These are phyloP conservation scores for Halenospora varia DNA, from an alignment of 495 filamentous ascomycete species.

Conservation along the genomic window DNA sequence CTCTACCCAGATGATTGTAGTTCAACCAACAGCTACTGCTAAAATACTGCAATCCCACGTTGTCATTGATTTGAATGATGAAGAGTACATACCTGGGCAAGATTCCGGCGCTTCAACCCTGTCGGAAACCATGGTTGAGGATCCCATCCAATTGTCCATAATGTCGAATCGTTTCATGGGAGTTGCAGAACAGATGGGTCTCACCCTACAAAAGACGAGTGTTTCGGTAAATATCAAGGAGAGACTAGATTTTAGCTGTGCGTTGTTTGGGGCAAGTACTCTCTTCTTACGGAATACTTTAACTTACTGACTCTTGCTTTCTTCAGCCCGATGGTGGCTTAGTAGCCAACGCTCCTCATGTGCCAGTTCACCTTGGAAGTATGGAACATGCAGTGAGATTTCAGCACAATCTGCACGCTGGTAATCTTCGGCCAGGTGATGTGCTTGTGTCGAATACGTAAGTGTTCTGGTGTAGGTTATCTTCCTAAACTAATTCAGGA, in stretches of 20 bases:
- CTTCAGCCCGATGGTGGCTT: conserved; percentile 36
- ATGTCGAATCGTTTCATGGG: conserved; percentile 34
- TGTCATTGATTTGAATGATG: conserved; percentile 18
- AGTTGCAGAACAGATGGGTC: conserved; percentile 44
- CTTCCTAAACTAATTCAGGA: background rate
- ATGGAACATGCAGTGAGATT: no score
- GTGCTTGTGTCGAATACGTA: conserved; percentile 25
- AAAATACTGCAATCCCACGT: conserved; percentile 22
- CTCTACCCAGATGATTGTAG: conserved; percentile 26
- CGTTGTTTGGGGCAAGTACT: conserved; percentile 27
- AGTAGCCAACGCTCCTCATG: conserved; percentile 42
- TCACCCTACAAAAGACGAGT: conserved; percentile 36
- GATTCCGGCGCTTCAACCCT: background rate
- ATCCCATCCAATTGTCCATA: conserved; percentile 28
- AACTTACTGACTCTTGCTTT: conserved; percentile 13
- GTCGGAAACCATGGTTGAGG: conserved; percentile 13
- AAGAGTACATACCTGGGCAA: background rate
- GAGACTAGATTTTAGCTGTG: conserved; percentile 41
- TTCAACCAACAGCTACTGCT: conserved; percentile 22
- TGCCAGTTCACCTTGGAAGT: no score
- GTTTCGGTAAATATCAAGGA: conserved; percentile 43
- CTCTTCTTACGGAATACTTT: background rate
- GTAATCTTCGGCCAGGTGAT: no score
- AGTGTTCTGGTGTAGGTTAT: background rate
- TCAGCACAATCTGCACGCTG: no score